Base-by-base conservation (phyloP, 495 filamentous ascomycete genomes). In the Lentithecium fluviatile region DNA sequence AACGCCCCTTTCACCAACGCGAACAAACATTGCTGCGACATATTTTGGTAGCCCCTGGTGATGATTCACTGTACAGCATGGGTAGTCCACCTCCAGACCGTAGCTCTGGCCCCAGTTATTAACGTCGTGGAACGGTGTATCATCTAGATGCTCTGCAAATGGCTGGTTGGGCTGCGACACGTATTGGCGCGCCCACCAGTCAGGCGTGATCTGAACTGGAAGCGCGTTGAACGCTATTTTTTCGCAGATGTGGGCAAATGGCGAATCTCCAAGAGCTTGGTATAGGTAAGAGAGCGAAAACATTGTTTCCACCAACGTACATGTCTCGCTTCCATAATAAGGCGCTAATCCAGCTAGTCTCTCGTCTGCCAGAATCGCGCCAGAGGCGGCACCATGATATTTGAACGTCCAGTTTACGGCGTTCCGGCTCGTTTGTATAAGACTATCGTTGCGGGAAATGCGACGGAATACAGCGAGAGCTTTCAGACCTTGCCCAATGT, bases 21-120 rank as follows among this genome's bases (percentile, higher is more conserved):
- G 46, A 5, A 69, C 56, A 49, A 58, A 74, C 24, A 58, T 55
- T 15, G 47, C 61, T 6, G 69, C 57, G 6, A 83, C 70, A 57
- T 82, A 85, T 56, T 87, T 86, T 0, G 84, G 83, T 58, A 78
- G 80, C 0, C 79, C 83, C 66, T 86, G 82, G 0, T 78, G 80
- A 67, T 84, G 78, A 65, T 86, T 85, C 54, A 87, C 83, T 2
- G 83, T 84, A 68, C 84, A 86, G 73, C 84, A 85, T 6, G 82
- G 54, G 17, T 71, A 73, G 38, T 72, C 64, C 12, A 58, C 57
- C 45, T 71, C 78, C 37, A 80, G 67, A 10, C 80, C 79, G 49
- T 76, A 83, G 6, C 73, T 74, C 15, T 77, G 73, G 6, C 74
- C 77, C 45, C 71, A 70, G 36, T 56, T 60, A 38, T 76, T 74